Conservation (phyloP, 805 yeast species). For the Lipomyces sp. region DNA sequence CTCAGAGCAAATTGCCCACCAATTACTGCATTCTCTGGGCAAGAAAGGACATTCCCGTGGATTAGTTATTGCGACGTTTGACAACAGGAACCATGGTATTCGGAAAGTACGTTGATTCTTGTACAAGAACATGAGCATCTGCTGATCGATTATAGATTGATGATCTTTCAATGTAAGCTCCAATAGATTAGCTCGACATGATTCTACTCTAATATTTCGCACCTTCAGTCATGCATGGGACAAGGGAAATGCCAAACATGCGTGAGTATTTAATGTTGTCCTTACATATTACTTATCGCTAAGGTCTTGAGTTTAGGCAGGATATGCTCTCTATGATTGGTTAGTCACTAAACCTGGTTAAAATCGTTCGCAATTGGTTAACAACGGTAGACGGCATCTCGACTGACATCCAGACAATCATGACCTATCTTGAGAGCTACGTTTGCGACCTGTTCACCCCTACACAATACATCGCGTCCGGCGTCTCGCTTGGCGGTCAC, state of each 20-base stretch:
- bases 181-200: not conserved
- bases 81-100: conserved; percentile 61
- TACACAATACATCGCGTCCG: conserved; percentile 50
- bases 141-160: conserved; percentile 7
- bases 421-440: conserved; percentile 53
- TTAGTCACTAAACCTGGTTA: conserved; percentile 34
- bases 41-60: conserved; percentile 31
- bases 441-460: conserved; percentile 42
- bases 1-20: conserved; percentile 51
- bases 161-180: conserved; percentile 20
- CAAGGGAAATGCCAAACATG: conserved; percentile 56
- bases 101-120: conserved; percentile 44
- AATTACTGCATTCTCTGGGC: conserved; percentile 44
- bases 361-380: not conserved
- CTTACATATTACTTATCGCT: not conserved
- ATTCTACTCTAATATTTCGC: not conserved
- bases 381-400: conserved; percentile 44
- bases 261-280: conserved; percentile 19
- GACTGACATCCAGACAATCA: conserved; percentile 52
- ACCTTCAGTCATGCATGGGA: conserved; percentile 52
- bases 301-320: conserved; percentile 35
- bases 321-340: conserved; percentile 58
- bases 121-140: not conserved
- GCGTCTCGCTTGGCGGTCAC: conserved; percentile 64
- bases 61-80: conserved; percentile 57